These are phyloP conservation scores for Colletotrichum sp. DNA, from an alignment of 2,329 filamentous ascomycete genomes.

Conservation along the genomic window DNA sequence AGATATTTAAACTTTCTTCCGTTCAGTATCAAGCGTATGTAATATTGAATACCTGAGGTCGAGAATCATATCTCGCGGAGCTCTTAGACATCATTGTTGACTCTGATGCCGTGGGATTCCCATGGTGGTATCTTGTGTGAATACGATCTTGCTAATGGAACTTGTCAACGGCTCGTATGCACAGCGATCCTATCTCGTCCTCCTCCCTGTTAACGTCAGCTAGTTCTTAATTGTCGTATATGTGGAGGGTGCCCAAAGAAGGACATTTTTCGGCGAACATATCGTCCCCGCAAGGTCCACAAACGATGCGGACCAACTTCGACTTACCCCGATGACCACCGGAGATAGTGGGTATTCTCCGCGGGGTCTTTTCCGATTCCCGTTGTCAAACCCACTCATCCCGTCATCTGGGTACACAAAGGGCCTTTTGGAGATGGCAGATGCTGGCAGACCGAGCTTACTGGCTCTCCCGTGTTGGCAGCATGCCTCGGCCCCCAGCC, in stretches of 20 bases:
- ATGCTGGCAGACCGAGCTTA: neutral
- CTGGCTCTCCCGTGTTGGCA: neutral
- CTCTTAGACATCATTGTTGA: neutral
- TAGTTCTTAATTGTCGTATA: neutral
- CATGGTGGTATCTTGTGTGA: neutral
- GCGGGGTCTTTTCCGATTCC: neutral
- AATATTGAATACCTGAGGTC: neutral
- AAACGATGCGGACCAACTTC: neutral
- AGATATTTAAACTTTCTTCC: neutral
- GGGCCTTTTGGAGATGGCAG: neutral
- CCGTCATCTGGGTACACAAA: neutral
- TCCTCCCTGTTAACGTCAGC: neutral
- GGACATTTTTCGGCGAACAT: neutral
- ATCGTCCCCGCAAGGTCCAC: neutral
- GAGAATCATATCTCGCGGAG: neutral
- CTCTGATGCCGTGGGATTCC: neutral
- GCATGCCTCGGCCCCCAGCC: neutral
- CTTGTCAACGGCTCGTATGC: neutral
- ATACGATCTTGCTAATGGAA: neutral
- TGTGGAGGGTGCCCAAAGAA: neutral
- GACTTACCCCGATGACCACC: neutral
- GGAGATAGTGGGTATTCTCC: neutral
- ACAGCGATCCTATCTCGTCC: neutral
- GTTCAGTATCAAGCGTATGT: neutral
- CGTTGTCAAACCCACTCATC: neutral